Evolutionary conservation across 2,329 filamentous ascomycete species (phyloP).

Genomic region (Drechslerella coelobrocha): DNA sequence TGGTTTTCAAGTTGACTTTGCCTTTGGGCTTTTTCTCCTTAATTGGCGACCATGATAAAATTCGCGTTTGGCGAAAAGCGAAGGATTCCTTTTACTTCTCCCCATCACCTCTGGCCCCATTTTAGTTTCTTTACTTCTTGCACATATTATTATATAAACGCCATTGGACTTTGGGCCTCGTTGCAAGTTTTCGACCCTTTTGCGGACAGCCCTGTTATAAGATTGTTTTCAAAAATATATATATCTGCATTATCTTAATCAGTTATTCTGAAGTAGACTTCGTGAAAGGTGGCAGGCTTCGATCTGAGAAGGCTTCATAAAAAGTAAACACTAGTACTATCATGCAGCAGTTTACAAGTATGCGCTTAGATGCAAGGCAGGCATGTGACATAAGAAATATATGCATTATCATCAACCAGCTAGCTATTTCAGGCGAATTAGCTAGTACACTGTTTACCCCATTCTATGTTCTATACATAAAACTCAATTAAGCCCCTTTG

Average conservation of each 20-base stretch:
- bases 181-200: too few relatives aligned
- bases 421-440: not conserved
- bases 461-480: not conserved
- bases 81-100: conserved; percentile 4
- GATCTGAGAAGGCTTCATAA: too few relatives aligned
- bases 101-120: not conserved
- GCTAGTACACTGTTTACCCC: too few relatives aligned
- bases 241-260: not conserved
- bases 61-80: not conserved
- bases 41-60: not conserved
- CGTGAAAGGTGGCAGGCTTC: too few relatives aligned
- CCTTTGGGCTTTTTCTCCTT: not conserved
- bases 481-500: not conserved
- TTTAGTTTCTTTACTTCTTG: conserved; percentile 9
- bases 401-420: not conserved
- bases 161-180: conserved; percentile 9
- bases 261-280: not conserved
- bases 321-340: too few relatives aligned
- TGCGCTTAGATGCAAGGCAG: too few relatives aligned
- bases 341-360: too few relatives aligned
- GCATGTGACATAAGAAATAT: too few relatives aligned
- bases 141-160: conserved; percentile 16
- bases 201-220: too few relatives aligned
- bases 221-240: too few relatives aligned
- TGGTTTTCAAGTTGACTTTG: not conserved